A percentile compares a stretch with the other conserved stretches of the same genome.
phyloP scores from a whole-genome alignment of 495 filamentous ascomycete species.

The Aspergillus nanangensis region DNA sequence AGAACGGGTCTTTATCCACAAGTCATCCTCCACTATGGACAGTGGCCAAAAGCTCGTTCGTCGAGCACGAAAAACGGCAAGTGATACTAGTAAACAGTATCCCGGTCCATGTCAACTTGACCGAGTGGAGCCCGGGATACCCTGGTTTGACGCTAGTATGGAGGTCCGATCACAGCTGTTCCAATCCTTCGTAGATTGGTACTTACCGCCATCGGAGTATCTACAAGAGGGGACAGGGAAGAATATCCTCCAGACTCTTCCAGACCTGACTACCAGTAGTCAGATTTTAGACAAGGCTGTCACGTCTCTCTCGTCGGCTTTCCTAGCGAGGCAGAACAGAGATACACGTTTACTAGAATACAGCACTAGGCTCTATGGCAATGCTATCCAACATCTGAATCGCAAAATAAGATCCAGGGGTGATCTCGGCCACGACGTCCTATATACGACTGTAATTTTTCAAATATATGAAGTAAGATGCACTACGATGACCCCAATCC shows the following conservation, averaged over 20 bases:
- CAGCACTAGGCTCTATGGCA: conserved; percentile 19
- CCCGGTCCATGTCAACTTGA: not conserved
- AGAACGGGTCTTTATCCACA: conserved; percentile 15
- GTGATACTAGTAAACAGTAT: not conserved
- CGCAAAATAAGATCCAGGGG: conserved; percentile 10
- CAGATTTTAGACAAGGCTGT: conserved; percentile 16
- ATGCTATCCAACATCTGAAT: conserved; percentile 16
- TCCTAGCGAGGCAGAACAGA: conserved; percentile 16
- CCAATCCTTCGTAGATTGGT: conserved; percentile 14
- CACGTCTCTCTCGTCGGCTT: conserved; percentile 15
- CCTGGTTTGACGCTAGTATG: conserved; percentile 13
- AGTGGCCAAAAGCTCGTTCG: conserved; percentile 4
- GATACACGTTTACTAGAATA: conserved; percentile 14
- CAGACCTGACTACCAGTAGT: conserved; percentile 10
- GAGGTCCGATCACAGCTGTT: conserved; percentile 13
- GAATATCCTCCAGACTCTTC: conserved; percentile 14
- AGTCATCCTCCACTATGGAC: not conserved
- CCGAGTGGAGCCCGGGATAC: conserved; percentile 7
- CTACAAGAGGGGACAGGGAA: conserved; percentile 3
- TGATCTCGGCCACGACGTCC: conserved; percentile 14
- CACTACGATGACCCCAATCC: not conserved
- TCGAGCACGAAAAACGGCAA: not conserved
- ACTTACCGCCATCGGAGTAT: conserved; percentile 2
- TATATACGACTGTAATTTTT: conserved; percentile 22
- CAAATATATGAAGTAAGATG: conserved; percentile 22